Base-by-base conservation (phyloP, 495 filamentous ascomycete genomes). In the Platismatia glauca region DNA sequence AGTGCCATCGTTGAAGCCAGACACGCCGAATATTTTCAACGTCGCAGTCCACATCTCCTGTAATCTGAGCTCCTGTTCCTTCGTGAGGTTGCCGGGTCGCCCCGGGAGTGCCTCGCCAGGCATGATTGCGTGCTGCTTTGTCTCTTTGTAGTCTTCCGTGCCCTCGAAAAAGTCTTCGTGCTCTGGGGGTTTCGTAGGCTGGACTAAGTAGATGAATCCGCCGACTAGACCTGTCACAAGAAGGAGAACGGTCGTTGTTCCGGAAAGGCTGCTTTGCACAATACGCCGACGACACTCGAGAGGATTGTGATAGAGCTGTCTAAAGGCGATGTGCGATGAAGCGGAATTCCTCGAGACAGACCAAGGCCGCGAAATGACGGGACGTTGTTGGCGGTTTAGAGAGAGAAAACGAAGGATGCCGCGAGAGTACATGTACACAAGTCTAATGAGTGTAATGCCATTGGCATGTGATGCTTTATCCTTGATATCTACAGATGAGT, bases 31-130 rank as follows among this genome's bases (percentile, higher is more conserved):
- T 55, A 96, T 82, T 55, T 87, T 86, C 62, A 97, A 79, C 31
- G 88, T 79, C 55, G 85, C 77, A 12, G 81, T 72, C 94, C 94
- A 98, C 69, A 97, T 81, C 71, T 93, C 88, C 70, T 86, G 86
- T 57, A 98, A 77, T 74, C 95, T 97, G 66, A 80, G 84, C 67
- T 96, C 90, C 72, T 98, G 86, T 66, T 96, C 92, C 9, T 83
- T 72, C 24, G 94, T 97, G 57, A 98, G 83, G 70, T 86, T 95
- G 63, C 89, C 91, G 44, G 92, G 86, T 63, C 91, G 85, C 58
- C 94, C 94, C 33, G 88, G 86, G 27, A 84, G 77, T 57, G 73
- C 76, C 35, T 77, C 66, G 57, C 77, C 71, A 35, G 75, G 64
- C 77, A 79, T 76, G 43, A 37, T 44, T 52, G 76, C 62, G 58